These are phyloP conservation scores for Fonsecaea pedrosoi DNA, from an alignment of 2,329 filamentous ascomycete genomes.

Conservation along the genomic window DNA sequence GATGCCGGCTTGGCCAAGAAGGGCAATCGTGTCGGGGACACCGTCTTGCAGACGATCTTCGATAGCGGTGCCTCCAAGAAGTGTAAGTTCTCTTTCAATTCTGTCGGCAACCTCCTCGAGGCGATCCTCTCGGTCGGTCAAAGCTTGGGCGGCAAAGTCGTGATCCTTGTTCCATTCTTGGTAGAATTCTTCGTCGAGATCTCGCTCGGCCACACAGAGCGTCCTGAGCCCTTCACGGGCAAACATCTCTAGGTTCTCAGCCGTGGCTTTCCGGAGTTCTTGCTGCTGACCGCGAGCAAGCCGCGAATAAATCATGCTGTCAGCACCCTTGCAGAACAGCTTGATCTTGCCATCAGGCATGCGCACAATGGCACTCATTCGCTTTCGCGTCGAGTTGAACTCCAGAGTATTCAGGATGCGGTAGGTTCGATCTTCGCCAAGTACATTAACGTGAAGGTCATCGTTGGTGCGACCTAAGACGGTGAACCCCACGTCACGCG, in stretches of 20 bases:
- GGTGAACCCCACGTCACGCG: conserved; percentile 93
- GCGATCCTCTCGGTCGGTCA: conserved; percentile 89
- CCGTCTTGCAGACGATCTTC: conserved; percentile 97
- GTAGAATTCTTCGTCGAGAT: conserved; percentile 83
- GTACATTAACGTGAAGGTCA: conserved; percentile 82
- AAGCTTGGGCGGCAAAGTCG: conserved; percentile 81
- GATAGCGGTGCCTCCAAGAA: conserved; percentile 93
- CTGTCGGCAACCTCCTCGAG: conserved; percentile 85
- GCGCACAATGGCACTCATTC: conserved; percentile 95
- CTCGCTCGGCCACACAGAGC: conserved; percentile 86
- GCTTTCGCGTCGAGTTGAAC: conserved; percentile 95
- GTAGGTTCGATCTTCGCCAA: conserved; percentile 85
- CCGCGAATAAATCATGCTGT: conserved; percentile 95
- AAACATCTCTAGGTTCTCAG: conserved; percentile 95
- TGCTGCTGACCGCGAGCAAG: conserved; percentile 83
- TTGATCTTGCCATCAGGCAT: conserved; percentile 92
- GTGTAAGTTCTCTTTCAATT: conserved; percentile 86
- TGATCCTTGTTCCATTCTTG: conserved; percentile 83
- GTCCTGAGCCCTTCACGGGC: conserved; percentile 93
- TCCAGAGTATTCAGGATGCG: conserved; percentile 92
- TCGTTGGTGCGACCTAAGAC: conserved; percentile 81
- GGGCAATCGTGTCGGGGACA: conserved; percentile 90
- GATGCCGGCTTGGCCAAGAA: conserved; percentile 91
- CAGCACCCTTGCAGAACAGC: conserved; percentile 95
- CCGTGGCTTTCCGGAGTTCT: conserved; percentile 81